Evolutionary conservation across 768 basidiomycete genomes (phyloP).

Genomic region (Symmetrospora coprosmae): DNA sequence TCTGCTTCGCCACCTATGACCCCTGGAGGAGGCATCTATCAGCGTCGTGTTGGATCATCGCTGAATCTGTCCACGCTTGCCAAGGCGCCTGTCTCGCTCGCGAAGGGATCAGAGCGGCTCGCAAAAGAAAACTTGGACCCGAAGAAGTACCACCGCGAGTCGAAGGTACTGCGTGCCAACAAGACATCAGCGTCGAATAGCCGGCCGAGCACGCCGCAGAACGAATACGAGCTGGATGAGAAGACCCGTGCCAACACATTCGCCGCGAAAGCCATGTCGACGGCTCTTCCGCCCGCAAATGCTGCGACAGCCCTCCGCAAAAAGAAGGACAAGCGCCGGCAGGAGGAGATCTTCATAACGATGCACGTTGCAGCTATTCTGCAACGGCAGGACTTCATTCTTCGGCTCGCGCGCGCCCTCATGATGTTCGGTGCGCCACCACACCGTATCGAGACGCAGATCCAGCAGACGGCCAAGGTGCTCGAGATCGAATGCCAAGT

Average conservation of each 20-base stretch:
- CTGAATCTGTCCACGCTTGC: background rate
- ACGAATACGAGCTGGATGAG: constrained; percentile 32
- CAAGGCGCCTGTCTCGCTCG: constrained; percentile 1
- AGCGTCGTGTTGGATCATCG: background rate
- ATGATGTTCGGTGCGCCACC: constrained; percentile 44
- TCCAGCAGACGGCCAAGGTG: constrained; percentile 43
- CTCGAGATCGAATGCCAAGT: constrained; percentile 43
- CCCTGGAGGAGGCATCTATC: background rate
- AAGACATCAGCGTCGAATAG: constrained; percentile 10
- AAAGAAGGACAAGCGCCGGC: constrained; percentile 31
- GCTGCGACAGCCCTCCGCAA: constrained; percentile 2
- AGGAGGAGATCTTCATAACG: constrained; percentile 52
- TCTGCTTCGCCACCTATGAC: background rate
- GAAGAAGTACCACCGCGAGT: constrained; percentile 17
- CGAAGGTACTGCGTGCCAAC: background rate
- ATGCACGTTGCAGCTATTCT: constrained; percentile 57
- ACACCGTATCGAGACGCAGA: constrained; percentile 43
- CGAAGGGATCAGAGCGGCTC: background rate
- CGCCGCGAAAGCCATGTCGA: no score
- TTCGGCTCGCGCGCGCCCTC: constrained; percentile 42
- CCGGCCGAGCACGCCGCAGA: constrained; percentile 35
- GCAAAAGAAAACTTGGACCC: constrained; percentile 16
- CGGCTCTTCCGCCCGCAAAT: constrained; percentile 22
- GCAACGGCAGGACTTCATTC: constrained; percentile 42
- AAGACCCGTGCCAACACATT: background rate